Conservation (phyloP, 2,329 filamentous ascomycete species). For the Claviceps maximensis region DNA sequence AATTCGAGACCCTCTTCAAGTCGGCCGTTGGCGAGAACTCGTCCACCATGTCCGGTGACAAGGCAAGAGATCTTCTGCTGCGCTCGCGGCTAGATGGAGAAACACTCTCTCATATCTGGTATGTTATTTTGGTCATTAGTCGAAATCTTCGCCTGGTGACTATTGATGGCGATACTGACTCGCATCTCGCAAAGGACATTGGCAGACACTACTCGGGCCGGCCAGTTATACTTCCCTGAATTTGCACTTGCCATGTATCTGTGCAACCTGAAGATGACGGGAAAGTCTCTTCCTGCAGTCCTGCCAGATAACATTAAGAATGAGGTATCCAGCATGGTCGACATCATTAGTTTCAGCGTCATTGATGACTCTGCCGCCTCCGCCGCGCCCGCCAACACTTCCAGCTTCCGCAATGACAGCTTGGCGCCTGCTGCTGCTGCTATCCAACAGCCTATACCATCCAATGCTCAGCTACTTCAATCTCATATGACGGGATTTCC, state of each 20-base stretch:
- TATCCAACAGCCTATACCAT: constrained; percentile 55
- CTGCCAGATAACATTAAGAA: constrained; percentile 85
- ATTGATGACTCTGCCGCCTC: constrained; percentile 52
- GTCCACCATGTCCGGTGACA: constrained; percentile 81
- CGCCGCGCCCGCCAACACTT: constrained; percentile 48
- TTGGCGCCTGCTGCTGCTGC: constrained; percentile 39
- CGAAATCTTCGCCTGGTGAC: not conserved
- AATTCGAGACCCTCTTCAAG: constrained; percentile 96
- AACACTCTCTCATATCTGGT: constrained; percentile 88
- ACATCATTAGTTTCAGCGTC: constrained; percentile 94
- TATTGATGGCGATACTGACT: not conserved
- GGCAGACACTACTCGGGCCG: constrained; percentile 89
- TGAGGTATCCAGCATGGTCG: constrained; percentile 98
- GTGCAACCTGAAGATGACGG: constrained; percentile 84
- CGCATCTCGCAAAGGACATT: constrained; percentile 49
- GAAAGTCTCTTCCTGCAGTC: constrained; percentile 60
- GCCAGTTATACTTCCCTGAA: constrained; percentile 91
- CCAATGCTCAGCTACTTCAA: constrained; percentile 52
- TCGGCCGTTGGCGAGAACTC: constrained; percentile 77
- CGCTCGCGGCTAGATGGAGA: constrained; percentile 80
- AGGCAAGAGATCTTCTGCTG: constrained; percentile 77
- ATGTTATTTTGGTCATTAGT: constrained; percentile 14
- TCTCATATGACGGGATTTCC: constrained; percentile 58
- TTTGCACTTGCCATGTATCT: constrained; percentile 98
- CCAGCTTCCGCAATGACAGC: constrained; percentile 48